phyloP scores from a whole-genome alignment of 768 basidiomycete genomes.

The Gymnopilus junonius region DNA sequence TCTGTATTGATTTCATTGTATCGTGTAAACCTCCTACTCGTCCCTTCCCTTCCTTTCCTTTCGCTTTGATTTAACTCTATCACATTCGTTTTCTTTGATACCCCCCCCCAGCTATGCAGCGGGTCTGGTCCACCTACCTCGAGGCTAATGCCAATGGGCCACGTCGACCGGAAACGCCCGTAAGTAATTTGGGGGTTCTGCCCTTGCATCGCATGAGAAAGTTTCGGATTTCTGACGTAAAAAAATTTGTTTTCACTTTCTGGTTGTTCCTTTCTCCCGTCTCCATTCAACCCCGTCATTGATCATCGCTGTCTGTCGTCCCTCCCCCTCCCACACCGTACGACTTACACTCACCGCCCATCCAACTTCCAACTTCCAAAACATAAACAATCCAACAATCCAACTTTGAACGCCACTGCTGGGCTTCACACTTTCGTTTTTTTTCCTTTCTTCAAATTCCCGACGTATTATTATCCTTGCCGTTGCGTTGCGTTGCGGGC shows the following conservation, averaged over 20 bases:
- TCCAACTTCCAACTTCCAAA: neutral
- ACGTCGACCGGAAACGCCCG: slow-evolving; percentile 14
- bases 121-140: slow-evolving; percentile 58
- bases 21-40: neutral
- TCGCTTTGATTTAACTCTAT: neutral
- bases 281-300: neutral
- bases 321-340: too few relatives aligned
- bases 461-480: too few relatives aligned
- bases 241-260: too few relatives aligned
- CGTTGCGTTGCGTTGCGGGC: too few relatives aligned
- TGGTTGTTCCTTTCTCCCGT: slow-evolving; percentile 4
- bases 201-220: slow-evolving; percentile 11
- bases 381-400: neutral
- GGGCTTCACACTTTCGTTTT: slow-evolving; percentile 4
- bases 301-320: too few relatives aligned
- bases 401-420: too few relatives aligned
- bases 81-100: neutral
- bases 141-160: slow-evolving; percentile 26
- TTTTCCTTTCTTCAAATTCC: neutral
- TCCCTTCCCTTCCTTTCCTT: neutral
- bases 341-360: neutral
- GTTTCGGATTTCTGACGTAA: neutral
- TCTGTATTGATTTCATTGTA: neutral
- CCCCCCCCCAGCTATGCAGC: slow-evolving; percentile 55
- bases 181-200: slow-evolving; percentile 10